These are phyloP conservation scores for Globisporangium cederbergense DNA, from an alignment of 352 stramenopile species.

Conservation along the genomic window DNA sequence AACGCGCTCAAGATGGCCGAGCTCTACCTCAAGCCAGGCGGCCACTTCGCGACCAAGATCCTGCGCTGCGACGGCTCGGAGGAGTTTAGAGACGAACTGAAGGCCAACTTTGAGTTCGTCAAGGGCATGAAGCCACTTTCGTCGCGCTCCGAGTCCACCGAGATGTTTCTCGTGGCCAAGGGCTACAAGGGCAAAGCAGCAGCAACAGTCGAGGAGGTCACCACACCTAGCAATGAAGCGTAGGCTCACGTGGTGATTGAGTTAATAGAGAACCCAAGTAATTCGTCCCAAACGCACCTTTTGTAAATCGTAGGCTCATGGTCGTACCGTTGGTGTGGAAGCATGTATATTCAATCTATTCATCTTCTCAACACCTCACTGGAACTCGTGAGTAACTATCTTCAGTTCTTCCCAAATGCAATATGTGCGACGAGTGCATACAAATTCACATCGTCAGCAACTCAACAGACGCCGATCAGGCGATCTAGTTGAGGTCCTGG, in stretches of 20 bases:
- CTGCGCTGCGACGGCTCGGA: constrained; percentile 73
- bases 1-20: constrained; percentile 85
- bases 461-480: not conserved
- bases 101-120: constrained; percentile 57
- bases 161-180: constrained; percentile 84
- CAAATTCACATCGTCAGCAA: not conserved
- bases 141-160: constrained; percentile 75
- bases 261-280: not conserved
- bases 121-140: constrained; percentile 83
- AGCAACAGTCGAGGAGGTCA: not conserved
- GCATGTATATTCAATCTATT: constrained; percentile 22
- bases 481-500: constrained; percentile 71
- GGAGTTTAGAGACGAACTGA: constrained; percentile 73
- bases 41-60: constrained; percentile 81
- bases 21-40: constrained; percentile 72
- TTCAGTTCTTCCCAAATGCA: constrained; percentile 5
- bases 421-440: constrained; percentile 1
- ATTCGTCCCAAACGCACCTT: not conserved
- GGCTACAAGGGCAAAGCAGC: constrained; percentile 39
- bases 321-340: constrained; percentile 1
- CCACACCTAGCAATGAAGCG: not conserved
- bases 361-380: constrained; percentile 7
- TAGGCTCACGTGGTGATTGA: not conserved
- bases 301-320: not conserved
- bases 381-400: constrained; percentile 1